Evolutionary conservation across 2,329 filamentous ascomycete species (phyloP).

Genomic region (Pyricularia grisea): DNA sequence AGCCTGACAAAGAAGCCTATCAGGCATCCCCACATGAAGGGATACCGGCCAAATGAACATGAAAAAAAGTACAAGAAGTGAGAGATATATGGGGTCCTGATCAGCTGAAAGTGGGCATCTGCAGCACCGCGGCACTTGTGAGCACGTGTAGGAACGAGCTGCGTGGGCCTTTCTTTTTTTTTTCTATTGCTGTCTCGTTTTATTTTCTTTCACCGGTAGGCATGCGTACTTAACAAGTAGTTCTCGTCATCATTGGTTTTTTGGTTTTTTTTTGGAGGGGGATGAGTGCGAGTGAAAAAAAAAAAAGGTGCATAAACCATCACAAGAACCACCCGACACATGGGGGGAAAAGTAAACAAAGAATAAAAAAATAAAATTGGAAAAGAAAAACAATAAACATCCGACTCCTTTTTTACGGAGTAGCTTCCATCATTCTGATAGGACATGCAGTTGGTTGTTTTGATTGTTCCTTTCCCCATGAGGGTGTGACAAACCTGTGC

Average conservation of each 20-base stretch:
- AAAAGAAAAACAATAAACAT: neutral
- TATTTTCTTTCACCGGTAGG: neutral
- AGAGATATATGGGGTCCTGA: neutral
- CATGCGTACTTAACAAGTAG: no score
- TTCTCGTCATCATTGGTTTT: neutral
- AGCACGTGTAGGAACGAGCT: neutral
- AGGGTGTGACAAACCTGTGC: neutral
- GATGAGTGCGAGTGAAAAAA: neutral
- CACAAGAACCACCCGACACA: neutral
- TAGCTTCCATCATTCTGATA: neutral
- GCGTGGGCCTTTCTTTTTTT: neutral
- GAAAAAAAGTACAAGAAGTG: neutral
- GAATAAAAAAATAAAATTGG: neutral
- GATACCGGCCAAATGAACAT: no score
- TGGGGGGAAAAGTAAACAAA: neutral
- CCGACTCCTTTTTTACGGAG: neutral
- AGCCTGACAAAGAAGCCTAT: neutral
- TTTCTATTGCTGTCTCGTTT: neutral
- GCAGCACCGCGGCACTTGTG: neutral
- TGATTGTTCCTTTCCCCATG: neutral
- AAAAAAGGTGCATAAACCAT: neutral
- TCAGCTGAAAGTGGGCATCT: neutral
- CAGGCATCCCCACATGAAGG: neutral
- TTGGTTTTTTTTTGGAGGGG: no score
- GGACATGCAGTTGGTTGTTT: neutral